Evolutionary conservation across 805 yeast species (phyloP).

Genomic region (Wickerhamomyces rabaulensis): DNA sequence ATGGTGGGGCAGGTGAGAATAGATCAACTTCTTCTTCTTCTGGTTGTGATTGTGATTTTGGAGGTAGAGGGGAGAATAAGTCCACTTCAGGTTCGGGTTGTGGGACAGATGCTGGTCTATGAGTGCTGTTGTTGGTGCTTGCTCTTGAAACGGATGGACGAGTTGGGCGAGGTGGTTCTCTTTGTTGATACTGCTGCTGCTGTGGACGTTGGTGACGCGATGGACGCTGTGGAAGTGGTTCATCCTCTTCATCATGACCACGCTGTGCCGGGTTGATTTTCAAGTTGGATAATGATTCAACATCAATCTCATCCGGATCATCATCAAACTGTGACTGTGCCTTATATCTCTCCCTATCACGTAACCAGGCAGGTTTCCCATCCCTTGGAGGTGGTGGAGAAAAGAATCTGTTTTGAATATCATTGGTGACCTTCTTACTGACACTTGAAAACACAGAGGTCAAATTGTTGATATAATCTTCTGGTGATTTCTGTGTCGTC

Average conservation of each 20-base stretch:
- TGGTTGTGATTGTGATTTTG: not conserved
- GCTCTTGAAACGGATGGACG: not conserved
- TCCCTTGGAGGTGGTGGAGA: constrained; percentile 22
- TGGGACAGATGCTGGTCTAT: not conserved
- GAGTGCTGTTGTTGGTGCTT: not conserved
- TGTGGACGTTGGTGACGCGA: constrained; percentile 6
- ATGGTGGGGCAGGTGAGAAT: constrained; percentile 7
- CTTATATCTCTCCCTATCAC: constrained; percentile 44
- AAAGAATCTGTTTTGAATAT: constrained; percentile 27
- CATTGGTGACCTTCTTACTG: constrained; percentile 17
- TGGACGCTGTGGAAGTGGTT: not conserved
- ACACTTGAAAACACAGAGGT: constrained; percentile 17
- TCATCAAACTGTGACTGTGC: constrained; percentile 31
- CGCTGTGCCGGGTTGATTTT: constrained; percentile 2
- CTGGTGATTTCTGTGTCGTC: constrained; percentile 4
- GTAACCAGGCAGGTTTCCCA: constrained; percentile 73
- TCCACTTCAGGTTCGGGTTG: constrained; percentile 12
- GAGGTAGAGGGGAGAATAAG: constrained; percentile 15
- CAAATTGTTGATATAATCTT: constrained; percentile 17
- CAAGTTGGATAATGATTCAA: constrained; percentile 13
- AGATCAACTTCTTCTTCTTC: constrained; percentile 10
- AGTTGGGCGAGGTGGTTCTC: not conserved
- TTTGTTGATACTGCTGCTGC: not conserved
- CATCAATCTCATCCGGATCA: constrained; percentile 42
- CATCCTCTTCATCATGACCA: not conserved